Evolutionary conservation across 2,329 filamentous ascomycete genomes (phyloP), one percentile per base, ranked within the genome.

Genomic region (Aspergillus sp.): DNA sequence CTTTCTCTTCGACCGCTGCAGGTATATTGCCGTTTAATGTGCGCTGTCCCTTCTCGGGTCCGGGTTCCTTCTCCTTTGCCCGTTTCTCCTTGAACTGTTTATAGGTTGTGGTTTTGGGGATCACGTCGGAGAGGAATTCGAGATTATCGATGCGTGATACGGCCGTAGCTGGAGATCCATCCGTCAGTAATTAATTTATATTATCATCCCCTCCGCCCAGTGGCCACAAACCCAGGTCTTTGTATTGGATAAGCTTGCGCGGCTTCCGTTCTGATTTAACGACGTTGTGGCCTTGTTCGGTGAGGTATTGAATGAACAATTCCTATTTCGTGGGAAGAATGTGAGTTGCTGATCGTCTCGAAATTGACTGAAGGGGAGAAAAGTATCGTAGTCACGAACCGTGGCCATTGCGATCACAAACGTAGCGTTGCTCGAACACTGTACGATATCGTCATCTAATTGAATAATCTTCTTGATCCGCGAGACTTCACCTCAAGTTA

Each of bases 401-500:
- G 95, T 93, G 21, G 95, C 95, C 62, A 96, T 84, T 1, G 94
- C 93, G 70, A 98, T 96, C 59, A 94, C 88, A 75, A 98, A 98
- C 19, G 93, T 90, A 57, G 94, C 94, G 72, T 96, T 96, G 76
- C 93, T 96, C 50, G 93, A 96, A 76, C 92, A 96, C 73, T 90
- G 86, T 64, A 82, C 83, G 63, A 96, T 90, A 64, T 97, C 94
- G 47, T 91, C 87, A 76, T 99, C 95, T 60, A 92, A 85, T 52
- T 87, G 85, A 62, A 99, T 91, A 73, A 99, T 96, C 80, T 96
- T 96, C 80, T 97, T 97, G 61, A 99, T 91, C 70, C 95, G 87
- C 17, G 95, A 91, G 58, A 98, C 95, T 98, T 70, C 25, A 32
- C 5, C 3, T 21, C 30, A 15, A 1, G 25, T 55, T 39, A 55